Evolutionary conservation across 1,284 basidiomycete genomes (phyloP), one percentile per base, ranked within the genome.

Genomic region (Papiliotrema nemorosa): DNA sequence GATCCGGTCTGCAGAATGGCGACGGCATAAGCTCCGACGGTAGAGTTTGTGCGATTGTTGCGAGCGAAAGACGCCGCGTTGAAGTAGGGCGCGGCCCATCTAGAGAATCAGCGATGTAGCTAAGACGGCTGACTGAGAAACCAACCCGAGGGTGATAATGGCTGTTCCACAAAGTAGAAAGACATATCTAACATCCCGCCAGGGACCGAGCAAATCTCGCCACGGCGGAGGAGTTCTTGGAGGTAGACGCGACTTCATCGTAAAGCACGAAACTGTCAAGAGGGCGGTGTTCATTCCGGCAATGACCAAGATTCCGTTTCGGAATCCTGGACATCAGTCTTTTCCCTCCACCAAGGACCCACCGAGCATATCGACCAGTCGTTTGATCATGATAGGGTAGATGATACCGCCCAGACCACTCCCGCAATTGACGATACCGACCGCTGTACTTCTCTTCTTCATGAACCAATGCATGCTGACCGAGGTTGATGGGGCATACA

Each of bases 381-480:
- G 55, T 47, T 65, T 62, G 16, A 74, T 49, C 43, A 64, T 60
- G 48, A 74, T 68, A 6, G 72, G 72, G 46, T 71, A 70, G 44
- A 72, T 59, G 7, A 74, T 64, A 13, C 71, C 71, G 3, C 66
- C 69, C 13, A 71, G 42, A 3, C 70, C 70, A 20, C 59, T 59
- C 6, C 72, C 72, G 31, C 61, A 64, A 2, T 64, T 59, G 18
- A 72, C 66, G 46, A 73, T 58, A 1, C 67, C 70, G 3, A 70
- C 58, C 0, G 72, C 72, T 0, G 64, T 66, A 3, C 64, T 60
- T 22, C 71, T 55, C 26, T 57, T 58, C 24, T 59, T 54, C 44
- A 63, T 44, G 50, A 74, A 74, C 72, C 72, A 74, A 44, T 74
- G 72, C 1, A 63, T 60, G 5, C 60, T 63, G 25, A 71, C 59